Base-by-base conservation (phyloP, 2,329 filamentous ascomycete genomes). In the Botryosphaeria agaves region DNA sequence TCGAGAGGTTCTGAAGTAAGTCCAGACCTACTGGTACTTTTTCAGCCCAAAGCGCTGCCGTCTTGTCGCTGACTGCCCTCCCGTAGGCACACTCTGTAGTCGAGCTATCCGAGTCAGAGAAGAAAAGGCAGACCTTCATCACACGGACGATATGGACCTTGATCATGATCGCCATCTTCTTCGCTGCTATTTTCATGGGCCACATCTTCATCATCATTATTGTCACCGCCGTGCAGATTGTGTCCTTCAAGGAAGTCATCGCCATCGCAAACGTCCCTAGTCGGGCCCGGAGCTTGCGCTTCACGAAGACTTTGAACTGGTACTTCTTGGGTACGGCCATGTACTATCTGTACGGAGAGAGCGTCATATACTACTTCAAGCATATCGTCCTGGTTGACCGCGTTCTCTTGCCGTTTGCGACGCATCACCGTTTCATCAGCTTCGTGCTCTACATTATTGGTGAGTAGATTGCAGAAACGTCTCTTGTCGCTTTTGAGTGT, bases 311-410 rank as follows among this genome's bases (percentile, higher is more conserved):
- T 41, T 64, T 98, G 44, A 95, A 95, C 57, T 98, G 89, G 89
- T 98, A 98, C 57, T 98, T 92, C 64, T 68, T 98, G 32, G 89
- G 84, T n/a, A 83, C 81, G 16, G 93, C 87, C 42, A 95, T 98
- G 87, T 98, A 98, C 64, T 98, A 93, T 45, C 66, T 98, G 30
- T 98, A 98, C 51, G 89, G 89, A 49, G 89, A 98, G 60, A 94
- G 83, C 46, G 87, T 98, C 48, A 93, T 98, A 48, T 98, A 98
- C 62, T 98, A 98, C 60, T 98, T 98, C 61, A 98, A 98, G 67
- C 89, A 98, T 52, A 87, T 98, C 41, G 75, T 98, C 26, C 62
- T 98, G 35, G 85, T 98, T 27, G 89, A 98, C 57, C 82, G 79
- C 55, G 80, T 95, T 27, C 64, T 98, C 37, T 64, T 94, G 34